These are phyloP conservation scores for Tothia fuscella DNA, from an alignment of 2,329 filamentous ascomycete species.

Conservation along the genomic window DNA sequence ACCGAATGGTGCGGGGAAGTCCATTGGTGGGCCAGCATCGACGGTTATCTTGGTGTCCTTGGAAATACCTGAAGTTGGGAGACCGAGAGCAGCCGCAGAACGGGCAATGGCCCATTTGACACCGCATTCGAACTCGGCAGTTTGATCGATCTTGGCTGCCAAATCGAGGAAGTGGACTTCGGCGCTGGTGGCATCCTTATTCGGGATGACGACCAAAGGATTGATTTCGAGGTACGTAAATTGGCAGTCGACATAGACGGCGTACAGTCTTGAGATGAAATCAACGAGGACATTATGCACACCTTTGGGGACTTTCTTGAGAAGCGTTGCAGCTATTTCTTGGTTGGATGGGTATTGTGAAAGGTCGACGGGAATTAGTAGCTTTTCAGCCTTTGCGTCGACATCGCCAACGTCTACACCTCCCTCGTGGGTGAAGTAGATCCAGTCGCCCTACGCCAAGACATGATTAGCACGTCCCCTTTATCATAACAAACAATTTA, in stretches of 20 bases:
- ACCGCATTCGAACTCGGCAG: slow-evolving; percentile 97
- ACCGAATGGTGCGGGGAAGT: slow-evolving; percentile 97
- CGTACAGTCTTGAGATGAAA: slow-evolving; percentile 97
- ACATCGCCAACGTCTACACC: slow-evolving; percentile 99
- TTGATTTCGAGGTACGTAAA: slow-evolving; percentile 99
- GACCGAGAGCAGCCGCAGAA: slow-evolving; percentile 75
- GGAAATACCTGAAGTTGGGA: slow-evolving; percentile 35
- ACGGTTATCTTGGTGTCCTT: slow-evolving; percentile 71
- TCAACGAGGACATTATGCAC: slow-evolving; percentile 97
- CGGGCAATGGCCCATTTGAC: slow-evolving; percentile 97
- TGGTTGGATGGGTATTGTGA: slow-evolving; percentile 92
- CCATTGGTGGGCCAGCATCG: slow-evolving; percentile 94
- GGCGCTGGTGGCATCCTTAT: slow-evolving; percentile 80
- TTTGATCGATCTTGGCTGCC: slow-evolving; percentile 97
- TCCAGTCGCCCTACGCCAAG: slow-evolving; percentile 77
- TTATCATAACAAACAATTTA: too few relatives aligned
- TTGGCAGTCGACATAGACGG: slow-evolving; percentile 98
- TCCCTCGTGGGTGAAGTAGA: slow-evolving; percentile 98
- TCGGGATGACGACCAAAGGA: slow-evolving; percentile 95
- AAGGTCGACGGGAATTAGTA: slow-evolving; percentile 92
- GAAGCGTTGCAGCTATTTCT: slow-evolving; percentile 69
- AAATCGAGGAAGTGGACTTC: slow-evolving; percentile 97
- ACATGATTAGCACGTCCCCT: slow-evolving; percentile 23
- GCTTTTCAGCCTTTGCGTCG: slow-evolving; percentile 96
- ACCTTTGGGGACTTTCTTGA: slow-evolving; percentile 89